These are phyloP conservation scores for Aurantiochytrium sp. DNA, from an alignment of 108 stramenopile genomes.

Conservation along the genomic window DNA sequence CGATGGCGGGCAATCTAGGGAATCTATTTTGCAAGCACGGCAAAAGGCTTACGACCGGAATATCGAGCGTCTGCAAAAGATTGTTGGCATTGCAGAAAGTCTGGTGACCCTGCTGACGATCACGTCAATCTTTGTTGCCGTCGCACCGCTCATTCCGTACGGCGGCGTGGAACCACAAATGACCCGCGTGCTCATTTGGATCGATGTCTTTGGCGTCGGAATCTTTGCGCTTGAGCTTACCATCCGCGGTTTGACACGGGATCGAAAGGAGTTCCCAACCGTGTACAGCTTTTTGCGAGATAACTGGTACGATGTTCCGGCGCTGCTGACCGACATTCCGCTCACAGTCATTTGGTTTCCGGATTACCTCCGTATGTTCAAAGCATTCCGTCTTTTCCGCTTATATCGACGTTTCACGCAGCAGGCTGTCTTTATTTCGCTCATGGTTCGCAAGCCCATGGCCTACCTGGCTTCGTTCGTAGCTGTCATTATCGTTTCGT, in stretches of 20 bases:
- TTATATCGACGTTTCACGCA: neutral
- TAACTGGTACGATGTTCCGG: neutral
- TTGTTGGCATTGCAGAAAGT: neutral
- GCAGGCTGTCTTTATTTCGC: neutral
- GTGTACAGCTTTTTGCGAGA: neutral
- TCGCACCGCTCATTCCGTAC: neutral
- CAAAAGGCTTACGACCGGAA: neutral
- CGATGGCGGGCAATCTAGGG: neutral
- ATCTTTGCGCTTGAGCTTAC: neutral
- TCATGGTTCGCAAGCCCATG: slow-evolving; percentile 15
- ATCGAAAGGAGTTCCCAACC: neutral
- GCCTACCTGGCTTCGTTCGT: neutral
- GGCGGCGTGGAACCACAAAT: neutral
- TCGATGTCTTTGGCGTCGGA: neutral
- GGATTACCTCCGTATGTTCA: neutral
- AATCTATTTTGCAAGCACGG: too few species aligned
- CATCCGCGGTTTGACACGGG: neutral
- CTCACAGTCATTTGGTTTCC: neutral
- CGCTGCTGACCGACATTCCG: neutral
- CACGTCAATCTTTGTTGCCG: neutral
- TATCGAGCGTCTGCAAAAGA: neutral
- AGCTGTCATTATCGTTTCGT: neutral
- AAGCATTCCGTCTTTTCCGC: neutral
- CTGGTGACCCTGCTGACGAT: neutral
- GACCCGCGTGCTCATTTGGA: neutral